Evolutionary conservation across 768 basidiomycete genomes (phyloP).

Genomic region (Suillus bovinus): DNA sequence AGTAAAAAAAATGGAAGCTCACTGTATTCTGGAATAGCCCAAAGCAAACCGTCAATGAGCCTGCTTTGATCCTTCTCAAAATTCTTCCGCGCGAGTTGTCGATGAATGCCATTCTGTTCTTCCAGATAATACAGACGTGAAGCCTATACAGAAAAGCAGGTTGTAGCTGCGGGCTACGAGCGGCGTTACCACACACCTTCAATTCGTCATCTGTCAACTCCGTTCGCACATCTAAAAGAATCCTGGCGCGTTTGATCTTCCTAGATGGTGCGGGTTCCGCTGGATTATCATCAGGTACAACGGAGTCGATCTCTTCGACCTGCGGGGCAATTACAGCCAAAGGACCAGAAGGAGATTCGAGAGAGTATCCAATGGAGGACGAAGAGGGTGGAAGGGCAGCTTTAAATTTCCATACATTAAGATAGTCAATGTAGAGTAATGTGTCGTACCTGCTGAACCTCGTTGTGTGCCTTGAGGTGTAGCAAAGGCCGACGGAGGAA

Average conservation of each 20-base stretch:
- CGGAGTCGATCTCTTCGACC: not conserved
- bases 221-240: constrained; percentile 69
- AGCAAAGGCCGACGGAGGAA: not conserved
- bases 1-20: constrained; percentile 25
- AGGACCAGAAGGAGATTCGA: not conserved
- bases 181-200: constrained; percentile 44
- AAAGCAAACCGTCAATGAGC: constrained; percentile 63
- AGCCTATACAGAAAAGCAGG: constrained; percentile 35
- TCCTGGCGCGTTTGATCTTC: constrained; percentile 53
- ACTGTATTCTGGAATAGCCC: constrained; percentile 67
- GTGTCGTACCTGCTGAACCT: not conserved
- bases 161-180: constrained; percentile 4
- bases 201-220: constrained; percentile 84
- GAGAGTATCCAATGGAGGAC: constrained; percentile 11
- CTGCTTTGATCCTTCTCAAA: constrained; percentile 54
- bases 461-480: constrained; percentile 2
- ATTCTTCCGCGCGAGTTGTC: constrained; percentile 51
- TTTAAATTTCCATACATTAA: not conserved
- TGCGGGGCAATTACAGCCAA: not conserved
- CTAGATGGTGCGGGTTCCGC: constrained; percentile 5
- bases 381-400: constrained; percentile 10
- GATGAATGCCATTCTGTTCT: constrained; percentile 55
- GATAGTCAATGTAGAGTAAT: not conserved
- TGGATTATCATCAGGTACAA: not conserved
- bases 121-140: constrained; percentile 69